A percentile compares a stretch with the other conserved stretches of the same genome.
Evolutionary conservation across 495 filamentous ascomycete species (phyloP).

Genomic region (Penicillium malachiteum): DNA sequence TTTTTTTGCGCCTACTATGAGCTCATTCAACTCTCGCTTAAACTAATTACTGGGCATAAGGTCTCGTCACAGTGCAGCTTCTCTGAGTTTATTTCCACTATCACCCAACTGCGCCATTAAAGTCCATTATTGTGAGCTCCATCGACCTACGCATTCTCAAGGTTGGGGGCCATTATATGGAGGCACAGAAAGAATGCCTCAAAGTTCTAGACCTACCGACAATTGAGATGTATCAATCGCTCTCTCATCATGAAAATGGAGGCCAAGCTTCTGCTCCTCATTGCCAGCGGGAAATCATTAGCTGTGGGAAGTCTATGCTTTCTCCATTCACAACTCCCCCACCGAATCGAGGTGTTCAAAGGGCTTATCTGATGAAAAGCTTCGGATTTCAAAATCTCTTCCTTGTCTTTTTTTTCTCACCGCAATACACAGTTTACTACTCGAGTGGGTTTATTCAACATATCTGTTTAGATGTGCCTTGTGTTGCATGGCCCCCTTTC

Average conservation of each 20-base stretch:
- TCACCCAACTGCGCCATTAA: slow-evolving; percentile 40
- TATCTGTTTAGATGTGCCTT: background rate
- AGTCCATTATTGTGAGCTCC: slow-evolving; percentile 7
- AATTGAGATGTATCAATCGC: background rate
- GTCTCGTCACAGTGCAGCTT: slow-evolving; percentile 18
- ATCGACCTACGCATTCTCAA: background rate
- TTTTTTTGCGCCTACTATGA: background rate
- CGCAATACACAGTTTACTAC: background rate
- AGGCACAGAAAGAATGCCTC: background rate
- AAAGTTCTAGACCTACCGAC: background rate
- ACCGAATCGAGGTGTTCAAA: too few species aligned
- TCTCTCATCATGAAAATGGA: background rate
- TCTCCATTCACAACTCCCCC: background rate
- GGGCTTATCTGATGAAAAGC: too few species aligned
- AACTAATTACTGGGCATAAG: background rate
- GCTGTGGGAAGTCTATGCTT: background rate
- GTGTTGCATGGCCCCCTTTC: slow-evolving; percentile 2
- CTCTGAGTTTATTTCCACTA: slow-evolving; percentile 19
- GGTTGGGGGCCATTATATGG: slow-evolving; percentile 5
- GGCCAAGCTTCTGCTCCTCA: background rate
- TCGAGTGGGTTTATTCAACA: too few species aligned
- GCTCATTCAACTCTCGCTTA: background rate
- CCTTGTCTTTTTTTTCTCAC: background rate
- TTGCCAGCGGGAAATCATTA: slow-evolving; percentile 6
- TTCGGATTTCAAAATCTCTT: too few species aligned